A percentile compares a stretch with the other conserved stretches of the same genome.
These are phyloP conservation scores for Yarrowia galli DNA, from an alignment of 1,139 yeast species.

Conservation along the genomic window DNA sequence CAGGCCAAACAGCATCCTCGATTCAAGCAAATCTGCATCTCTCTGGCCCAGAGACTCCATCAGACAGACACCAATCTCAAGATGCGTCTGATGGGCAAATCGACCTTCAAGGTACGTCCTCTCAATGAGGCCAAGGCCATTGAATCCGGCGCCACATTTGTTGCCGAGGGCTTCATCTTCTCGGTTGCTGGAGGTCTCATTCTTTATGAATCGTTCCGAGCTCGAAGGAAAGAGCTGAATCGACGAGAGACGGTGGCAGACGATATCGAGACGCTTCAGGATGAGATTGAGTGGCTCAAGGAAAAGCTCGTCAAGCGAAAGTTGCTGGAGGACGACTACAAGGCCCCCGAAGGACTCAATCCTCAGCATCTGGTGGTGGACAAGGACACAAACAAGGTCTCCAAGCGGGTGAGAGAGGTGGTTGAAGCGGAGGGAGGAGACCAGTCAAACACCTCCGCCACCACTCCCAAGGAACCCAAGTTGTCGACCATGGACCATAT, in stretches of 20 bases:
- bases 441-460: too few relatives aligned
- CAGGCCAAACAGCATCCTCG: constrained; percentile 79
- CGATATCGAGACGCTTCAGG: constrained; percentile 72
- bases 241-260: constrained; percentile 71
- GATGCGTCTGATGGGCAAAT: constrained; percentile 68
- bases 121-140: constrained; percentile 84
- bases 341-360: constrained; percentile 57
- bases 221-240: constrained; percentile 67
- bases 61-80: constrained; percentile 68
- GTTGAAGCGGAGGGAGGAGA: too few relatives aligned
- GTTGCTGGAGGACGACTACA: constrained; percentile 58
- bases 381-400: constrained; percentile 23
- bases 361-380: constrained; percentile 55
- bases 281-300: constrained; percentile 70
- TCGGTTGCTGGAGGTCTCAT: constrained; percentile 79
- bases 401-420: constrained; percentile 21
- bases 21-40: constrained; percentile 68
- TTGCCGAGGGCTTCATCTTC: constrained; percentile 80
- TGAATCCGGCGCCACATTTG: constrained; percentile 80
- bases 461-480: neutral
- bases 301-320: constrained; percentile 55
- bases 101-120: constrained; percentile 66
- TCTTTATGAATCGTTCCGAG: constrained; percentile 74
- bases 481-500: constrained; percentile 25
- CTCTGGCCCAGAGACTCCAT: constrained; percentile 77